phyloP scores from a whole-genome alignment of 768 basidiomycete species.

The Strobilomyces confusus region DNA sequence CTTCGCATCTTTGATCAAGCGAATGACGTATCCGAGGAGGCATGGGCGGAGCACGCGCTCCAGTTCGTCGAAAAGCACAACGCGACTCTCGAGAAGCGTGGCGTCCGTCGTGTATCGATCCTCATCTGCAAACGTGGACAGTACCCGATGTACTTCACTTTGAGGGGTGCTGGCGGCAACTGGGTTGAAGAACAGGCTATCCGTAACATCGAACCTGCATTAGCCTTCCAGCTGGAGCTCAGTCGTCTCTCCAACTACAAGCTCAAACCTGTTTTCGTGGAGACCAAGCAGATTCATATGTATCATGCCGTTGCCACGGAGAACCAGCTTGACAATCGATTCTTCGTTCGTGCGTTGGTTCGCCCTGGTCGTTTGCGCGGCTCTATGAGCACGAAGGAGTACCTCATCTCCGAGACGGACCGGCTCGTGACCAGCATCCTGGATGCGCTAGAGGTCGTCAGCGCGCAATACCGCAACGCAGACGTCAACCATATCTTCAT shows the following conservation, averaged over 20 bases:
- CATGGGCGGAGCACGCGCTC: constrained; percentile 70
- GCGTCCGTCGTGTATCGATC: constrained; percentile 89
- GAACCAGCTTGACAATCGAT: constrained; percentile 96
- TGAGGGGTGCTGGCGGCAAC: constrained; percentile 63
- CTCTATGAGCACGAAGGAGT: constrained; percentile 92
- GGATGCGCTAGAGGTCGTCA: constrained; percentile 93
- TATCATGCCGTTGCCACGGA: constrained; percentile 94
- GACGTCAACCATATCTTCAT: constrained; percentile 99
- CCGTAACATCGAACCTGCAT: constrained; percentile 96
- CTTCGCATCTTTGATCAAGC: constrained; percentile 81
- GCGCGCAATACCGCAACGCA: constrained; percentile 82
- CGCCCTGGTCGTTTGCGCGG: constrained; percentile 93
- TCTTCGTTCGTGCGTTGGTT: constrained; percentile 96
- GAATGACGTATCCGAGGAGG: constrained; percentile 72
- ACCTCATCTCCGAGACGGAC: constrained; percentile 97
- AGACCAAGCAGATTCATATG: constrained; percentile 96
- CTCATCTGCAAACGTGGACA: constrained; percentile 86
- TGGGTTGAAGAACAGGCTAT: constrained; percentile 97
- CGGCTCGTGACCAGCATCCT: constrained; percentile 91
- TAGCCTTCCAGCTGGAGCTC: constrained; percentile 97
- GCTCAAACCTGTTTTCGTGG: constrained; percentile 91
- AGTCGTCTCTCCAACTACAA: constrained; percentile 96
- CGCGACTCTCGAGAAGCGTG: constrained; percentile 60
- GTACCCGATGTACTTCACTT: constrained; percentile 93
- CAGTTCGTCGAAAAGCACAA: constrained; percentile 68